Evolutionary conservation across 2,329 filamentous ascomycete genomes (phyloP).

Genomic region (Colletotrichum sp.): DNA sequence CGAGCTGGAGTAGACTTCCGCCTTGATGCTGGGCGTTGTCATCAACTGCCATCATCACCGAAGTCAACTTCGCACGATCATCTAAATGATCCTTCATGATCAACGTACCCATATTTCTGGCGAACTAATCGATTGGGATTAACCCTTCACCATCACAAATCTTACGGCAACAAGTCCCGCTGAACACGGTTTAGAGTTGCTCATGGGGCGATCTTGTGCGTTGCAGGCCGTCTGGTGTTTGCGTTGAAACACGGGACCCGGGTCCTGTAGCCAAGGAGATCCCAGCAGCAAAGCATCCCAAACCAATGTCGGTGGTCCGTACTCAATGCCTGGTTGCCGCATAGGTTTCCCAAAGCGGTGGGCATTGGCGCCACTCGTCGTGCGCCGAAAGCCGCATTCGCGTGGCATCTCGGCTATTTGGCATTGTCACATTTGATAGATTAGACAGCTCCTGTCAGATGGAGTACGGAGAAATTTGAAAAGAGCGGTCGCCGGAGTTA

Average conservation of each 20-base stretch:
- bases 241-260: neutral
- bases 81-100: neutral
- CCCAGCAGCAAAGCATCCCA: neutral
- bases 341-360: neutral
- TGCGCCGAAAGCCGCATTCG: neutral
- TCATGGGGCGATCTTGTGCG: neutral
- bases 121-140: neutral
- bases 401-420: conserved; percentile 1
- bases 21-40: neutral
- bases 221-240: neutral
- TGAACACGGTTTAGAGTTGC: neutral
- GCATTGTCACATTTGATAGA: neutral
- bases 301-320: neutral
- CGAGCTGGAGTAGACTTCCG: neutral
- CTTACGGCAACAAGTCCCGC: neutral
- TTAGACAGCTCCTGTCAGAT: neutral
- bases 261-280: neutral
- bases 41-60: neutral
- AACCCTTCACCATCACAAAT: neutral
- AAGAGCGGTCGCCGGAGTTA: neutral
- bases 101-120: neutral
- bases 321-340: neutral
- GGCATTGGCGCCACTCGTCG: neutral
- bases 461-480: neutral
- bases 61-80: neutral